These are phyloP conservation scores for Coemansia sp. DNA, from an alignment of 192 early-diverging fungal species.

Conservation along the genomic window DNA sequence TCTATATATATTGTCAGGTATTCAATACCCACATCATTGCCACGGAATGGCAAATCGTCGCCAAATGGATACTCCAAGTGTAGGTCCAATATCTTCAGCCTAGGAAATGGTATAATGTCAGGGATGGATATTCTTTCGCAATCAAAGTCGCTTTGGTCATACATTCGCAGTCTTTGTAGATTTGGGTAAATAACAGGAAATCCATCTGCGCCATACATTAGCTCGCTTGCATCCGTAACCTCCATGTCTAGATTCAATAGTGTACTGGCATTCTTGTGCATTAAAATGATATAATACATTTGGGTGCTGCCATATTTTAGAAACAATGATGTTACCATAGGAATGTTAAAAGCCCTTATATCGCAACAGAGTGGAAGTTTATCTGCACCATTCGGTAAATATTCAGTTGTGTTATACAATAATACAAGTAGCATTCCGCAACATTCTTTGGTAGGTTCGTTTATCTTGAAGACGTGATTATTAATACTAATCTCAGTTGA, in stretches of 20 bases:
- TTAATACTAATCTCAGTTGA: background rate
- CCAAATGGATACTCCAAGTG: background rate
- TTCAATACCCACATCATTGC: background rate
- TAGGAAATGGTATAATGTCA: conserved; percentile 3
- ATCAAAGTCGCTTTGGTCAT: background rate
- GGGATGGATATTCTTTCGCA: background rate
- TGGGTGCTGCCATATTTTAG: too few species aligned
- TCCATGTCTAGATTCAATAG: background rate
- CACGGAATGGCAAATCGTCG: conserved; percentile 6
- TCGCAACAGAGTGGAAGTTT: background rate
- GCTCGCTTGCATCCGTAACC: background rate
- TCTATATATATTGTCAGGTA: background rate
- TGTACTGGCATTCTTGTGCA: background rate
- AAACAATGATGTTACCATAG: background rate
- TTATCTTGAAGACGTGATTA: background rate
- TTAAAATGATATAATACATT: too few species aligned
- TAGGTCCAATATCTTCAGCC: background rate
- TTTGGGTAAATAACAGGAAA: background rate
- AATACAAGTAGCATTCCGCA: background rate
- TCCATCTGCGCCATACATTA: background rate
- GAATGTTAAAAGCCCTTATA: background rate
- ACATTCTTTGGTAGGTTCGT: background rate
- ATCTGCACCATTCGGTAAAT: background rate
- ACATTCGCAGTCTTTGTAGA: background rate
- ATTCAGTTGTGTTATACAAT: background rate